A percentile compares a stretch with the other conserved stretches of the same genome.
Conservation (phyloP, 208 protist genomes). For the Entamoeba nuttalli region DNA sequence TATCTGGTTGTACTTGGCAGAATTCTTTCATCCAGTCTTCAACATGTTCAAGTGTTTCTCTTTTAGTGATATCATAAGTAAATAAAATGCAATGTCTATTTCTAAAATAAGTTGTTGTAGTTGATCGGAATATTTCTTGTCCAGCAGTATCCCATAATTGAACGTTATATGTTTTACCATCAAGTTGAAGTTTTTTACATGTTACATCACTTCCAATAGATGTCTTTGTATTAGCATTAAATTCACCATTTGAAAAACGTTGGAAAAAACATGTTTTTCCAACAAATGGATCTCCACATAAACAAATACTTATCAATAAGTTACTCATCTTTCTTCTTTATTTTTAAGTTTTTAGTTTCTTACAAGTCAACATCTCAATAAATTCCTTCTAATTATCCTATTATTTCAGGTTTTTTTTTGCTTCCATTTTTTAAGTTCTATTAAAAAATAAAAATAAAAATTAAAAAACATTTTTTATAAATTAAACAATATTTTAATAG, state of each 20-base stretch:
- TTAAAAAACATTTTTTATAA: neutral
- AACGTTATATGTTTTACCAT: neutral
- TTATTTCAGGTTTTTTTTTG: too few species aligned
- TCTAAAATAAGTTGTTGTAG: neutral
- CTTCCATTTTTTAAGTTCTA: too few species aligned
- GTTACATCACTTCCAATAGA: neutral
- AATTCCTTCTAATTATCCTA: too few species aligned
- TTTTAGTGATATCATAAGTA: neutral
- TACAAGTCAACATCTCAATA: too few species aligned
- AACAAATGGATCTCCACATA: neutral
- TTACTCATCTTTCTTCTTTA: neutral
- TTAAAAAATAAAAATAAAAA: too few species aligned
- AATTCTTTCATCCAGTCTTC: neutral
- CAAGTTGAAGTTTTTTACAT: neutral
- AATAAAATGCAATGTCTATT: neutral
- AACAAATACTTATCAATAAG: neutral
- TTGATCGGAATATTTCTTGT: neutral
- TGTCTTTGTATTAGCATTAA: neutral
- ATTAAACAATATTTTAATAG: neutral
- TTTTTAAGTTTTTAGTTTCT: neutral
- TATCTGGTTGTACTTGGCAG: neutral
- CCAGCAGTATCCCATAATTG: neutral
- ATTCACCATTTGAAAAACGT: neutral
- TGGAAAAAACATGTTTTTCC: neutral
- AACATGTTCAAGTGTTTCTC: neutral